phyloP scores from a whole-genome alignment of 768 basidiomycete species.

The Pisolithus albus region DNA sequence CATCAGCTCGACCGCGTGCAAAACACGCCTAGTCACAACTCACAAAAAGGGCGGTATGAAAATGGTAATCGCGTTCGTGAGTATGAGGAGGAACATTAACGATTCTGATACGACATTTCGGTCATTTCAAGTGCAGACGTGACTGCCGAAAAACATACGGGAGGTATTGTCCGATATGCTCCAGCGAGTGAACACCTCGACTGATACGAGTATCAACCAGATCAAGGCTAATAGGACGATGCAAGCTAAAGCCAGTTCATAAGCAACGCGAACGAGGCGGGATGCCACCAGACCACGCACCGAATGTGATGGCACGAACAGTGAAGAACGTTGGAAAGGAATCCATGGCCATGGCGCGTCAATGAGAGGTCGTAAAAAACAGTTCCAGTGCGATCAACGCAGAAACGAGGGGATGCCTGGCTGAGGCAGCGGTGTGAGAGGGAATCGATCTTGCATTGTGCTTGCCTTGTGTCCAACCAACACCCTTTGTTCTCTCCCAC shows the following conservation, averaged over 20 bases:
- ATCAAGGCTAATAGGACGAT: slow-evolving; percentile 40
- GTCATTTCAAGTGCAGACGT: background rate
- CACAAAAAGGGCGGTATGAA: slow-evolving; percentile 40
- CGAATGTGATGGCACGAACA: slow-evolving; percentile 23
- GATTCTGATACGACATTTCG: slow-evolving; percentile 29
- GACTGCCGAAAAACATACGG: slow-evolving; percentile 31
- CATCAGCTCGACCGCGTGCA: background rate
- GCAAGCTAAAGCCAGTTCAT: slow-evolving; percentile 27
- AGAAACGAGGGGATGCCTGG: slow-evolving; percentile 16
- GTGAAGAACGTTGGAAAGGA: slow-evolving; percentile 26
- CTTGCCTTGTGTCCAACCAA: too few species aligned
- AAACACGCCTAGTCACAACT: slow-evolving; percentile 13
- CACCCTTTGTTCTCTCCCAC: too few species aligned
- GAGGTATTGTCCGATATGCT: slow-evolving; percentile 36
- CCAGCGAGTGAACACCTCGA: slow-evolving; percentile 43
- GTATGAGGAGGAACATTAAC: slow-evolving; percentile 40
- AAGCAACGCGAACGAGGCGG: background rate
- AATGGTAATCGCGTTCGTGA: slow-evolving; percentile 33
- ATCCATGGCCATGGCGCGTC: slow-evolving; percentile 16
- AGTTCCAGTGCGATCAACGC: slow-evolving; percentile 6
- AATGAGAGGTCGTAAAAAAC: background rate
- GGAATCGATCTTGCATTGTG: too few species aligned
- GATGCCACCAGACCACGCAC: slow-evolving; percentile 11
- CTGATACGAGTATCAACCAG: slow-evolving; percentile 42
- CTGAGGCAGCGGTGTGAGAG: slow-evolving; percentile 2